Evolutionary conservation across 805 yeast genomes (phyloP), one percentile per base, ranked within the genome.

Genomic region (Nematodospora valgi): DNA sequence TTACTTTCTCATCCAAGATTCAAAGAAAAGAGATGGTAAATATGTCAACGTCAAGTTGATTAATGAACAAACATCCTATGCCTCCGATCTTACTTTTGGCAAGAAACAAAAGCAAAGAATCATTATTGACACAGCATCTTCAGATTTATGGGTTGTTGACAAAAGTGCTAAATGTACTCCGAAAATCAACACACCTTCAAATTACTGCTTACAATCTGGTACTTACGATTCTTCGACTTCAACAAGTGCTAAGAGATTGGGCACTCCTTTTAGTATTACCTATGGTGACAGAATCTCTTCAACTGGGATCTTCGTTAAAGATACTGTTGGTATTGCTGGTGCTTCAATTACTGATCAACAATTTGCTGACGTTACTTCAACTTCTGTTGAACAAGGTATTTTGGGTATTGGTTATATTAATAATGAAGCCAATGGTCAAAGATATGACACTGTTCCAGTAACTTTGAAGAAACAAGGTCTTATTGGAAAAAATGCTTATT

Each of bases 301-400:
- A 11, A 36, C 42, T 9, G 77, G 76, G n/a, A 23, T 28, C 12
- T 72, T 72, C 71, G 87, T 81, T 15, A 59, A 64, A 23, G 45
- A 41, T 23, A 23, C 34, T 12, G 45, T 39, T 17, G 16, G 24
- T 28, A 23, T 33, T 16, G 28, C 19, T 19, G 27, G 27, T 12
- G 34, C 34, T 13, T 14, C 13, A 14, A 10, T 36, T 13, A 28
- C 23, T 8, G n/a, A 32, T 11, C 45, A 41, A 8, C 43, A 44
- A 27, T 45, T 49, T 26, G 52, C 49, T 17, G 51, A 43, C 27
- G 49, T 51, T 13, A 43, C 45, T 15, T 13, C 23, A 5, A 20
- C 41, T 5, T 23, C 34, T 12, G 27, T 38, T 22, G 24, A 7
- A 4, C 5, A 15, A 14, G 33, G 38, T 21, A 34, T 34, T 23